Conservation (phyloP, 805 yeast genomes). For the Cyberlindnera americana region DNA sequence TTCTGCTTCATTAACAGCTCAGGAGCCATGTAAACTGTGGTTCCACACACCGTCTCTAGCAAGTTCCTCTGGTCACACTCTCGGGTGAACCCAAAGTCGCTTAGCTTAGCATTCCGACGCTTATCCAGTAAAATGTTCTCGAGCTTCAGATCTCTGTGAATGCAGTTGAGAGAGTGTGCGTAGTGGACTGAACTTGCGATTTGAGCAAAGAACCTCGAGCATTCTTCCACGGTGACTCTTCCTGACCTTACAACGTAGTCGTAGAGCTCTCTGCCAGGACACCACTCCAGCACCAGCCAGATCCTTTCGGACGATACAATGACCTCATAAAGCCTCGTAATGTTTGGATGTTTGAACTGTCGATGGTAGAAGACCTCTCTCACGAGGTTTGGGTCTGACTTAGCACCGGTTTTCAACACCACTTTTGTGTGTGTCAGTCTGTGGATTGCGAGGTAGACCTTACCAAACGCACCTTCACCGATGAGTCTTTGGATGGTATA, state of each 20-base stretch:
- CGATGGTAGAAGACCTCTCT: conserved; percentile 87
- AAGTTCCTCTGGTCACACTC: conserved; percentile 57
- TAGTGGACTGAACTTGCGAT: conserved; percentile 56
- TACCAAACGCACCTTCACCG: conserved; percentile 93
- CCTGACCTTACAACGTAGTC: conserved; percentile 56
- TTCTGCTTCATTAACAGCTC: conserved; percentile 68
- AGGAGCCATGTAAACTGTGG: conserved; percentile 96
- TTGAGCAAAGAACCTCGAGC: conserved; percentile 56
- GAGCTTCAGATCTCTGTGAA: conserved; percentile 80
- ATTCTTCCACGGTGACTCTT: conserved; percentile 48
- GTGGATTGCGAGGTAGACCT: conserved; percentile 83
- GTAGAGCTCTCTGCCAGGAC: conserved; percentile 76
- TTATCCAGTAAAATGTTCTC: conserved; percentile 70
- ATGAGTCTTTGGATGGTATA: conserved; percentile 69
- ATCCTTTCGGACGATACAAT: conserved; percentile 67
- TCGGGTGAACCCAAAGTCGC: conserved; percentile 94
- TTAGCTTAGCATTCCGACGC: conserved; percentile 61
- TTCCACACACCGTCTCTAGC: conserved; percentile 86
- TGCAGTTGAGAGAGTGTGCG: conserved; percentile 72
- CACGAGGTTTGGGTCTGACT: conserved; percentile 79
- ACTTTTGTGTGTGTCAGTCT: conserved; percentile 69
- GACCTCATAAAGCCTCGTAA: conserved; percentile 81
- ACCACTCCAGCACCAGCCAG: conserved; percentile 89
- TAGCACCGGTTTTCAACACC: conserved; percentile 77
- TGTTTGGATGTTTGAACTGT: conserved; percentile 78